phyloP scores from a whole-genome alignment of 768 basidiomycete genomes.

The Nidularia pulvinata region DNA sequence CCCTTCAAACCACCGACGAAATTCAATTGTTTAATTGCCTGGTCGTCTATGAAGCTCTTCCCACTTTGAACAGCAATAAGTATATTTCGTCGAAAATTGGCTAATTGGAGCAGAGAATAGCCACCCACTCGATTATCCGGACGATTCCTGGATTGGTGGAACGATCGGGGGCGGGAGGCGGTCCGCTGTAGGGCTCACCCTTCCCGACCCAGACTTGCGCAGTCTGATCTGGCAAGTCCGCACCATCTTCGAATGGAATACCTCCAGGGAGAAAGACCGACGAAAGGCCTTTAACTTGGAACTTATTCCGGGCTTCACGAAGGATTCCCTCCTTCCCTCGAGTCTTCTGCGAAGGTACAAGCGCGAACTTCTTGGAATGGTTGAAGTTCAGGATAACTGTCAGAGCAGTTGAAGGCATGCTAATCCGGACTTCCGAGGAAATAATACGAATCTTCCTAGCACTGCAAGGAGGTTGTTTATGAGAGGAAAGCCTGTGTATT shows the following conservation, averaged over 20 bases:
- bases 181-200: constrained; percentile 29
- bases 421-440: too few relatives aligned
- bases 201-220: constrained; percentile 28
- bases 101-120: not conserved
- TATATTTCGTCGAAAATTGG: not conserved
- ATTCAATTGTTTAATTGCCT: constrained; percentile 28
- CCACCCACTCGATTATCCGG: constrained; percentile 20
- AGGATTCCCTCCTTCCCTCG: constrained; percentile 21
- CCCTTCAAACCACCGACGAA: constrained; percentile 21
- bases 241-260: constrained; percentile 12
- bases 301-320: constrained; percentile 33
- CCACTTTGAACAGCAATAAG: constrained; percentile 6
- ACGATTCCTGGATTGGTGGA: constrained; percentile 14
- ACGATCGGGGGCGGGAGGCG: constrained; percentile 9
- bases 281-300: constrained; percentile 25
- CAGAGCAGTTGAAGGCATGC: constrained; percentile 24
- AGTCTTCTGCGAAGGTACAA: constrained; percentile 13
- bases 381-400: constrained; percentile 33
- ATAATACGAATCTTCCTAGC: too few relatives aligned
- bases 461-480: too few relatives aligned
- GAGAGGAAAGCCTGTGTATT: too few relatives aligned
- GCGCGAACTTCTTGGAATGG: constrained; percentile 24
- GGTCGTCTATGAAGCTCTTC: constrained; percentile 25
- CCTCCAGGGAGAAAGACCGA: constrained; percentile 27
- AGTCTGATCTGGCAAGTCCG: constrained; percentile 13